These are phyloP conservation scores for Cardamine chenopodiifolia DNA, from an alignment of 345 rosid genomes.

Conservation along the genomic window DNA sequence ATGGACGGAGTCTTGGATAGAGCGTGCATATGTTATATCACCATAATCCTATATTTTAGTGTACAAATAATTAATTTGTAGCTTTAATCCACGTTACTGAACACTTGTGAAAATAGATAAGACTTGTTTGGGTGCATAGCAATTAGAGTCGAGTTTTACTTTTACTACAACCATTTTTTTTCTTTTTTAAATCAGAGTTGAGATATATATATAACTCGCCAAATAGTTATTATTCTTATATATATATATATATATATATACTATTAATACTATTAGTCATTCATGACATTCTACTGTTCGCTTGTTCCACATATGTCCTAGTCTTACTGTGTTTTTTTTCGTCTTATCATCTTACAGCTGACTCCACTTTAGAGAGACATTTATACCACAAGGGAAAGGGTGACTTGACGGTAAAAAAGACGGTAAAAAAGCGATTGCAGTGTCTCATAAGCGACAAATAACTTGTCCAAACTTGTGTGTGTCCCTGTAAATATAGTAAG, in stretches of 20 bases:
- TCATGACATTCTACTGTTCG: background rate
- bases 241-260: too few relatives aligned
- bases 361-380: conserved; percentile 29
- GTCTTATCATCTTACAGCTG: conserved; percentile 30
- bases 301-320: background rate
- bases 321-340: background rate
- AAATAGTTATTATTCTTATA: too few relatives aligned
- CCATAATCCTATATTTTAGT: background rate
- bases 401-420: conserved; percentile 55
- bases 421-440: conserved; percentile 48
- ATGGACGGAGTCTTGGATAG: background rate
- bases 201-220: too few relatives aligned
- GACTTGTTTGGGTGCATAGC: background rate
- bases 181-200: too few relatives aligned
- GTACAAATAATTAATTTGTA: background rate
- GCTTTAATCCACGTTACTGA: conserved; percentile 13
- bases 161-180: too few relatives aligned
- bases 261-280: background rate
- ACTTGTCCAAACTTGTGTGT: background rate
- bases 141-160: background rate
- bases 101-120: background rate
- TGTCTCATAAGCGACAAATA: conserved; percentile 12
- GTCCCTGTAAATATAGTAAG: background rate
- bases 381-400: conserved; percentile 24
- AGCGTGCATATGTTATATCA: background rate